Evolutionary conservation across 2,329 filamentous ascomycete genomes (phyloP), one percentile per base, ranked within the genome.

Genomic region (Colletotrichum acutatum): DNA sequence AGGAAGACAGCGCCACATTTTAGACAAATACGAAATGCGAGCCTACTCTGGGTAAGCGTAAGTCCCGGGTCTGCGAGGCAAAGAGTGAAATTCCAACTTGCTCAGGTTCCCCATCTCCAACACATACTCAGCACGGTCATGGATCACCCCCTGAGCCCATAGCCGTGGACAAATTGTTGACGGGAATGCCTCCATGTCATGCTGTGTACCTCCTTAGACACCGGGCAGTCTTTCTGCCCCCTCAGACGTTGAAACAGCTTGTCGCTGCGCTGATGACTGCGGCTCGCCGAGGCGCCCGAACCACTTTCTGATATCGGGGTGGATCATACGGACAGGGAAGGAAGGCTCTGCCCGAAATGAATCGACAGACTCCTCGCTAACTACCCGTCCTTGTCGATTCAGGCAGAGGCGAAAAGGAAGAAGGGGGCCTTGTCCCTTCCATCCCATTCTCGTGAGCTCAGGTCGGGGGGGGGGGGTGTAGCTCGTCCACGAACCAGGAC

Each of bases 291-390:
- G 65, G 46, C 65, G 24, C 68, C 59, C 54, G 70, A 69, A 56
- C 46, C 53, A 59, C 53, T 37, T 34, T 34, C 26, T 63, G 46
- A 58, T 71, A 71, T 32, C 56, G 26, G 8, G n/a, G 71, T 66
- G 60, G 66, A 72, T 70, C 66, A 53, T 71, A 71, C 62, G 28
- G 56, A 56, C 71, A 66, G 61, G 60, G 71, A 32, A 46, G 42
- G 19, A 57, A 42, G 60, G 26, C 54, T 57, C 49, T 70, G 60
- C 28, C 71, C 71, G 71, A 72, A 66, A 72, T 72, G 66, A 70
- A 69, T 69, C 70, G 54, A 37, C 22, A n/a, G 32, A 16, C 19
- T 28, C n/a, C 32, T 8, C 6, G 37, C 14, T 30, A 16, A 19
- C 37, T 30, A n/a, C 9, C 26, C 16, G 9, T 8, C 54, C 54